Percentiles rank a stretch among this genome's conserved stretches.
These are phyloP conservation scores for Auricularia auricula-judae DNA, from an alignment of 768 basidiomycete genomes.

Conservation along the genomic window DNA sequence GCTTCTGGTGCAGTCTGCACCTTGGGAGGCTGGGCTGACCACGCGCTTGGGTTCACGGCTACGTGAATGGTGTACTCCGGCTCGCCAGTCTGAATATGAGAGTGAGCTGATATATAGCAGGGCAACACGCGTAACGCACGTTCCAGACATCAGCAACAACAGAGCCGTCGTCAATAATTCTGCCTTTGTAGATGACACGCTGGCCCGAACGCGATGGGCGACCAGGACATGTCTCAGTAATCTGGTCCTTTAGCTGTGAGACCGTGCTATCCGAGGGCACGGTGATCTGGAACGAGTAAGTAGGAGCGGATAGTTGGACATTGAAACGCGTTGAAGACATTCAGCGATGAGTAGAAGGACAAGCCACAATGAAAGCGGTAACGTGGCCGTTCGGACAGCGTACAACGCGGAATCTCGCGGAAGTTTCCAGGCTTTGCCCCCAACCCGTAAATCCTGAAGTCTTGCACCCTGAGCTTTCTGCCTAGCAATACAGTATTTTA, in stretches of 20 bases:
- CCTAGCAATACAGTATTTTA: background rate
- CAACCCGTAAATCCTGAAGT: too few relatives aligned
- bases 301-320: constrained; percentile 68
- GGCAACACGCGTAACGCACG: constrained; percentile 27
- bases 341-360: background rate
- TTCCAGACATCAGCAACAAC: constrained; percentile 59
- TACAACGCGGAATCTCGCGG: background rate
- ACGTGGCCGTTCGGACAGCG: background rate
- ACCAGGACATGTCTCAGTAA: constrained; percentile 48
- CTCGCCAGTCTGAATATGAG: constrained; percentile 1
- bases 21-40: constrained; percentile 46
- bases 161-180: constrained; percentile 54
- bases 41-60: constrained; percentile 71
- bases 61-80: constrained; percentile 38
- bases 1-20: constrained; percentile 10
- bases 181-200: constrained; percentile 65
- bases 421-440: background rate
- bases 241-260: constrained; percentile 56
- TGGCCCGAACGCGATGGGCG: constrained; percentile 60
- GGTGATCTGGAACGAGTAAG: constrained; percentile 50
- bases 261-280: constrained; percentile 40
- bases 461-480: background rate
- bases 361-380: constrained; percentile 1
- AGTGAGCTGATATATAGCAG: constrained; percentile 1
- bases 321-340: constrained; percentile 30